Conservation (phyloP, 352 stramenopile species). For the Phytophthora crassamura region DNA sequence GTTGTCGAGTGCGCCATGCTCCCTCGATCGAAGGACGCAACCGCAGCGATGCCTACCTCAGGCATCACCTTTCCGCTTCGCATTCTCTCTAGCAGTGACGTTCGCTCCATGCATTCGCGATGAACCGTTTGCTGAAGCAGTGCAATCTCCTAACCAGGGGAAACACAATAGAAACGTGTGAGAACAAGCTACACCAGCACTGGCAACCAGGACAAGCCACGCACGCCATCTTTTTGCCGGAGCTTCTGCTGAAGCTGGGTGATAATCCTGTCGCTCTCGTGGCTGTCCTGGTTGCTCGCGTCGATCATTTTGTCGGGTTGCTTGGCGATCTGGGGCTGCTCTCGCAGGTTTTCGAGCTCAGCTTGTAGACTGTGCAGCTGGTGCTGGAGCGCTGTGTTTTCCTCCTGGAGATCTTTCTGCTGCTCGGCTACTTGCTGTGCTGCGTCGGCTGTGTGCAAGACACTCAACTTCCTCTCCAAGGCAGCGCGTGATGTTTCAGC, state of each 20-base stretch:
- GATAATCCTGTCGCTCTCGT: constrained; percentile 53
- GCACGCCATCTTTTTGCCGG: constrained; percentile 62
- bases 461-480: constrained; percentile 28
- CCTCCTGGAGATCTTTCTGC: constrained; percentile 15
- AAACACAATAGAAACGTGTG: background rate
- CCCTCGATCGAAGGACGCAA: background rate
- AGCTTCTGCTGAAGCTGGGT: constrained; percentile 46
- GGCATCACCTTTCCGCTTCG: constrained; percentile 71
- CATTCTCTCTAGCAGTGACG: constrained; percentile 78
- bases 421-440: constrained; percentile 20
- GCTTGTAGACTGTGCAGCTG: constrained; percentile 39
- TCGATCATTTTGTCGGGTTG: constrained; percentile 11
- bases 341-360: constrained; percentile 23
- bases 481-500: constrained; percentile 35
- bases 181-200: background rate
- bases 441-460: constrained; percentile 21
- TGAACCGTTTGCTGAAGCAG: constrained; percentile 85
- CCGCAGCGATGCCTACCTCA: constrained; percentile 36
- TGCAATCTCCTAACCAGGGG: constrained; percentile 60
- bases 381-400: constrained; percentile 36
- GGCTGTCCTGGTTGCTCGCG: constrained; percentile 51
- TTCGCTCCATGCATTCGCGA: constrained; percentile 83
- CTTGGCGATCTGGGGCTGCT: constrained; percentile 14
- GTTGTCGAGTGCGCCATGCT: constrained; percentile 6
- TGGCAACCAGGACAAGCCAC: constrained; percentile 3